A percentile compares a stretch with the other conserved stretches of the same genome.
Evolutionary conservation across 2,329 filamentous ascomycete species (phyloP).

Genomic region (Ophiocordyceps camponoti-saundersi): DNA sequence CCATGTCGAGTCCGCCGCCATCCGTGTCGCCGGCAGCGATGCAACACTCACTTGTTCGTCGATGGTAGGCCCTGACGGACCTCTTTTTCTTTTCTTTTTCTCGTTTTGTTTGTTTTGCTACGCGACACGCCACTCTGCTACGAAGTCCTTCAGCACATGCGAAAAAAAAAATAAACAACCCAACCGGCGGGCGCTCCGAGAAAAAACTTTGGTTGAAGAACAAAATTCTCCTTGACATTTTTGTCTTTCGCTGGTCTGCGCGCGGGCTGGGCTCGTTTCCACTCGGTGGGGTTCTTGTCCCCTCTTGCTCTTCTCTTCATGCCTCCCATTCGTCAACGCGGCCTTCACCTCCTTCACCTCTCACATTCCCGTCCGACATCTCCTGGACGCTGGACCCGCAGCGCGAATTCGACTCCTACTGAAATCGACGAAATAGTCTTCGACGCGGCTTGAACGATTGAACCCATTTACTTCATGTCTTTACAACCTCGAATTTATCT

Average conservation of each 20-base stretch:
- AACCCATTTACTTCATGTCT: conserved; percentile 5
- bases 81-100: background rate
- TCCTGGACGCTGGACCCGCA: background rate
- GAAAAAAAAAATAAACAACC: background rate
- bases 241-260: background rate
- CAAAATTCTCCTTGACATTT: background rate
- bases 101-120: background rate
- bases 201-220: background rate
- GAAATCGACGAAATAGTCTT: conserved; percentile 3
- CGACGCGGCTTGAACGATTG: conserved; percentile 20
- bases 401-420: background rate
- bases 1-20: conserved; percentile 74
- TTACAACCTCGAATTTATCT: conserved; percentile 10
- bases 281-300: background rate
- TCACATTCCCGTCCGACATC: background rate
- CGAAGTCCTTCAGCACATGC: background rate
- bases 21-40: conserved; percentile 47
- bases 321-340: background rate
- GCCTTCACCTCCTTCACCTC: background rate
- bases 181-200: background rate
- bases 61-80: conserved; percentile 28
- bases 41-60: conserved; percentile 34
- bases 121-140: background rate
- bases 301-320: background rate
- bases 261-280: background rate